phyloP scores from a whole-genome alignment of 108 stramenopile genomes.

The Craspedostauros australis region DNA sequence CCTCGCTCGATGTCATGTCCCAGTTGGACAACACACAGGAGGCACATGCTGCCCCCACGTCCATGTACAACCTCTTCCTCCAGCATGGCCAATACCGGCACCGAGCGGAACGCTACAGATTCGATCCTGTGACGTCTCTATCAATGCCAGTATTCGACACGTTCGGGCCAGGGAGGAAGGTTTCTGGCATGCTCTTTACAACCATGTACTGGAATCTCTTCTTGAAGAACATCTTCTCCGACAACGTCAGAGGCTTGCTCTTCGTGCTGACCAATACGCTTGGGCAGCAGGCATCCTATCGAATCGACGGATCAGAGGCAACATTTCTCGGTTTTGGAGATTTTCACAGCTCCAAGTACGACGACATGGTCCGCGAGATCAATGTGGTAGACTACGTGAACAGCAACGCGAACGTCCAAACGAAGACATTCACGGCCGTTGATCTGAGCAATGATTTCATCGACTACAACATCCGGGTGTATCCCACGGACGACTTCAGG shows the following conservation, averaged over 20 bases:
- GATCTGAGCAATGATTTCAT: background rate
- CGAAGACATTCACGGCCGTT: background rate
- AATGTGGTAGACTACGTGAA: background rate
- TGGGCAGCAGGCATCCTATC: background rate
- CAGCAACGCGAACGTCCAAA: background rate
- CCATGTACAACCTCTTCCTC: background rate
- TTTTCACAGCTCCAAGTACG: background rate
- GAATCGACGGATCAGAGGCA: background rate
- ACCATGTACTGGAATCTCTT: slow-evolving; percentile 8
- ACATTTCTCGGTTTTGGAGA: background rate
- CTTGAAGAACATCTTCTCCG: slow-evolving; percentile 21
- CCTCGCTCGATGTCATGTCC: slow-evolving; percentile 2
- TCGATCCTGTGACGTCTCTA: background rate
- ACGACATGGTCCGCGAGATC: background rate
- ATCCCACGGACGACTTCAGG: slow-evolving; percentile 10
- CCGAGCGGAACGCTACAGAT: background rate
- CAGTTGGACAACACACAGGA: background rate
- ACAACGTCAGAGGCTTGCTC: slow-evolving; percentile 27
- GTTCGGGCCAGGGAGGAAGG: slow-evolving; percentile 4
- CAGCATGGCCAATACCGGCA: background rate
- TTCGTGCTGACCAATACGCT: background rate
- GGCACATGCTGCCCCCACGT: too few relatives aligned
- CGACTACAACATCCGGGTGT: slow-evolving; percentile 3
- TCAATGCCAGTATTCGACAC: slow-evolving; percentile 37
- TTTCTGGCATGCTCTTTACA: background rate